These are phyloP conservation scores for Daedaleopsis sinensis DNA, from an alignment of 768 basidiomycete species.

Conservation along the genomic window DNA sequence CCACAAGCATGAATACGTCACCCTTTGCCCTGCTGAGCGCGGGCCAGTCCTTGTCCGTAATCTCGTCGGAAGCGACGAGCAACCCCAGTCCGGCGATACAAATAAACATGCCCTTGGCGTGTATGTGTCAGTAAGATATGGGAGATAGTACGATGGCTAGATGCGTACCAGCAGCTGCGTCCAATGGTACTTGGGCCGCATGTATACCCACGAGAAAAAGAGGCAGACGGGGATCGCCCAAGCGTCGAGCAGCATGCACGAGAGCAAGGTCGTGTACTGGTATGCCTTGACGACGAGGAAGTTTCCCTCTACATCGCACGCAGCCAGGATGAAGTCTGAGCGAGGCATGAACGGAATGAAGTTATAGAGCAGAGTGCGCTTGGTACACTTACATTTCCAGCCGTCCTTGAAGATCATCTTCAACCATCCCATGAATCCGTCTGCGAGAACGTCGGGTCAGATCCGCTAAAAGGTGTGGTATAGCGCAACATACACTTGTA, in stretches of 20 bases:
- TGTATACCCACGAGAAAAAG: constrained; percentile 81
- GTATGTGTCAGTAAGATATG: not conserved
- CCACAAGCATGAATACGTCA: constrained; percentile 85
- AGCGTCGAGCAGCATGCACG: constrained; percentile 91
- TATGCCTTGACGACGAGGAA: constrained; percentile 87
- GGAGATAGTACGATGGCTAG: not conserved
- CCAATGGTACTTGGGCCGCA: constrained; percentile 81
- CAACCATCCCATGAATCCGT: constrained; percentile 86
- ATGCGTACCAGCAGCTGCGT: constrained; percentile 71
- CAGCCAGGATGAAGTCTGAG: constrained; percentile 75
- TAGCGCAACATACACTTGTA: constrained; percentile 65
- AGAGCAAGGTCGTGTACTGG: constrained; percentile 84
- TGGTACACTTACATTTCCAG: constrained; percentile 73
- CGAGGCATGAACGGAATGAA: not conserved
- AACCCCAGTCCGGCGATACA: constrained; percentile 78
- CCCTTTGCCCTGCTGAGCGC: constrained; percentile 73
- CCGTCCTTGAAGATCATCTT: constrained; percentile 73
- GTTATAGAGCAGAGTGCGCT: not conserved
- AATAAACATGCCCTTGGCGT: constrained; percentile 64
- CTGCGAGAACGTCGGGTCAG: constrained; percentile 38
- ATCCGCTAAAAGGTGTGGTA: not conserved
- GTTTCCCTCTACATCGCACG: constrained; percentile 87
- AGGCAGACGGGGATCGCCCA: constrained; percentile 92
- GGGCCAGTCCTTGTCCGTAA: constrained; percentile 76
- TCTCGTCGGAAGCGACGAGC: constrained; percentile 76